Evolutionary conservation across 768 basidiomycete species (phyloP).

Genomic region (Suillus variegatus): DNA sequence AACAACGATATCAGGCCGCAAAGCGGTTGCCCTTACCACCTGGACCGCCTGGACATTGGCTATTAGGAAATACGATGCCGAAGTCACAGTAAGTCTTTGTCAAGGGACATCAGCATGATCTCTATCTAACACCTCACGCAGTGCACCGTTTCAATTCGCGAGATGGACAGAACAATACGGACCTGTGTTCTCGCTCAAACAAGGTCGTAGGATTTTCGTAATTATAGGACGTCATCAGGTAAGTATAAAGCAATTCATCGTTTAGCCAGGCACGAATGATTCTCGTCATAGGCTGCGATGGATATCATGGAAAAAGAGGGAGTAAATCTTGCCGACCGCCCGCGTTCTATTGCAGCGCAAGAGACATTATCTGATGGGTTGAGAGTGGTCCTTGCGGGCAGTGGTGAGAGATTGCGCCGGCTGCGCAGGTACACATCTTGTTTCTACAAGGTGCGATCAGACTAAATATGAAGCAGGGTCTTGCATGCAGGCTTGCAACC

Average conservation of each 20-base stretch:
- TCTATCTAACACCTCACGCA: not conserved
- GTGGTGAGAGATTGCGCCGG: constrained; percentile 32
- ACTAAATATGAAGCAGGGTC: not conserved
- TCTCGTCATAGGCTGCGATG: constrained; percentile 36
- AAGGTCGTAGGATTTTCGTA: constrained; percentile 34
- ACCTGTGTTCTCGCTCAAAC: constrained; percentile 55
- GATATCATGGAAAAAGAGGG: constrained; percentile 45
- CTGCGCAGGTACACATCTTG: constrained; percentile 5
- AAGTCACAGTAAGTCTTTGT: constrained; percentile 24
- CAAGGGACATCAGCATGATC: not conserved
- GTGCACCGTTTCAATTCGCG: constrained; percentile 38
- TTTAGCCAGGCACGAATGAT: not conserved
- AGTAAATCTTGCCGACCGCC: constrained; percentile 34
- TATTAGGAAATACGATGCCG: constrained; percentile 24
- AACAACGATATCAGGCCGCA: not conserved
- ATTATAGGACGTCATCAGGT: constrained; percentile 26
- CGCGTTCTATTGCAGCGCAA: constrained; percentile 34
- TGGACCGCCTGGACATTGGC: constrained; percentile 26
- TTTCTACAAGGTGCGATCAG: not conserved
- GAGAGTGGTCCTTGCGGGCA: constrained; percentile 28
- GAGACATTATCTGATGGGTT: constrained; percentile 37
- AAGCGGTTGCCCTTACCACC: constrained; percentile 21
- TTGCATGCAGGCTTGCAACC: not conserved
- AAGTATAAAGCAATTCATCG: not conserved
- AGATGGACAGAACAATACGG: constrained; percentile 62